Base-by-base conservation (phyloP, 2,329 filamentous ascomycete species). In the Fusarium xyrophilum region DNA sequence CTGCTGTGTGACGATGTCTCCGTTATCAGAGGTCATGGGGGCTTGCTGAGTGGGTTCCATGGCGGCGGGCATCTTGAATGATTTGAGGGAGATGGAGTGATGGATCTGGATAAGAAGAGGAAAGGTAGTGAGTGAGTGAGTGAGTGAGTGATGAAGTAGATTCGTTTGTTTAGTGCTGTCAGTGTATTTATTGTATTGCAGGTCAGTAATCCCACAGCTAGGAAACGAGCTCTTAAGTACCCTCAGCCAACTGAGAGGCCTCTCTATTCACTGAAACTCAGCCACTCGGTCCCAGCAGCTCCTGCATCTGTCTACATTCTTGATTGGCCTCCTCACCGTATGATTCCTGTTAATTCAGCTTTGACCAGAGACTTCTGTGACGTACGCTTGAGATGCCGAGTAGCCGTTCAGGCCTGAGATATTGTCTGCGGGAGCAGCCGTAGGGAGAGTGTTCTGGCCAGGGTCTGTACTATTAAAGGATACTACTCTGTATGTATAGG, bases 21-120 rank as follows among this genome's bases (percentile, higher is more conserved):
- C 66, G 60, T 75, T 69, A 44, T 76, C 75, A 52, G 74, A 75
- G 68, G 79, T 78, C 81, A 82, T 82, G 67, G 81, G 78, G 69
- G 78, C 79, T 75, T 82, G 81, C 73, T 81, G 80, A 61, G 76
- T 76, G 65, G 79, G 81, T 66, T 80, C 80, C 74, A 78, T 77
- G 53, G 78, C 67, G 61, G 76, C 72, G 73, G 80, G 78, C 81
- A 82, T 82, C n/a, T 74, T 80, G 75, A 64, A 51, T 28, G 40
- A 43, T 14, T 10, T 50, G 53, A 36, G n/a, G 28, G 33, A 23
- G 42, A 33, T 63, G 11, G 42, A 56, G 38, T 25, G 43, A 55
- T 56, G 27, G 52, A 48, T 27, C 42, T 43, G 44, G 39, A 28
- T 46, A 14, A 32, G 23, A 23, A 46, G 43, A 47, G 27, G 32